Conservation (phyloP, 2,329 filamentous ascomycete genomes). For the Colletotrichum noveboracense region DNA sequence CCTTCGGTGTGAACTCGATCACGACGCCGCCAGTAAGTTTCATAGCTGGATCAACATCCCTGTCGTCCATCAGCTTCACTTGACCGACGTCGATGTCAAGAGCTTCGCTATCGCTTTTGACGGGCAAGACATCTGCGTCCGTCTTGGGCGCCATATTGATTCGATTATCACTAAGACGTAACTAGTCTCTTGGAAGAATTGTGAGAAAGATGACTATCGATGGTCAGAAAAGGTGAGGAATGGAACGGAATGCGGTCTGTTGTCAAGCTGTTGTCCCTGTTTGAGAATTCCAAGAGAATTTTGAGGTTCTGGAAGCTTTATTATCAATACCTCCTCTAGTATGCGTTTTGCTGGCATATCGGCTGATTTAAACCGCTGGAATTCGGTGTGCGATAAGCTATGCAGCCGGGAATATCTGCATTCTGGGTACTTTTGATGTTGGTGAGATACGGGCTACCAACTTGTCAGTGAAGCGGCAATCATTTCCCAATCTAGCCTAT, state of each 20-base stretch:
- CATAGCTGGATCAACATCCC: constrained; percentile 13
- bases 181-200: rapidly evolving
- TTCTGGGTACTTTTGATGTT: neutral
- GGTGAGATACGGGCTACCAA: neutral
- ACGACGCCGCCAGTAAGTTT: constrained; percentile 1
- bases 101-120: neutral
- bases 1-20: constrained; percentile 6
- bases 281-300: neutral
- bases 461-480: neutral
- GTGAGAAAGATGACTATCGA: neutral
- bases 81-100: neutral
- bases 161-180: neutral
- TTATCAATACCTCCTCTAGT: neutral
- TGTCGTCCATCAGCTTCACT: neutral
- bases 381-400: neutral
- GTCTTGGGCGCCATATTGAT: neutral
- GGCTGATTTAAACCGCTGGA: neutral
- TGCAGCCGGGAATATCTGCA: neutral
- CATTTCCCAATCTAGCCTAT: neutral
- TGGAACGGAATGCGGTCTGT: neutral
- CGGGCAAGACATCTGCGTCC: neutral
- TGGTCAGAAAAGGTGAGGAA: neutral
- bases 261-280: neutral
- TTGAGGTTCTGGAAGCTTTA: neutral
- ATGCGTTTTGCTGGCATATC: neutral